A percentile compares a stretch with the other conserved stretches of the same genome.
Evolutionary conservation across 2,329 filamentous ascomycete species (phyloP).

Genomic region (Exophiala spinifera): DNA sequence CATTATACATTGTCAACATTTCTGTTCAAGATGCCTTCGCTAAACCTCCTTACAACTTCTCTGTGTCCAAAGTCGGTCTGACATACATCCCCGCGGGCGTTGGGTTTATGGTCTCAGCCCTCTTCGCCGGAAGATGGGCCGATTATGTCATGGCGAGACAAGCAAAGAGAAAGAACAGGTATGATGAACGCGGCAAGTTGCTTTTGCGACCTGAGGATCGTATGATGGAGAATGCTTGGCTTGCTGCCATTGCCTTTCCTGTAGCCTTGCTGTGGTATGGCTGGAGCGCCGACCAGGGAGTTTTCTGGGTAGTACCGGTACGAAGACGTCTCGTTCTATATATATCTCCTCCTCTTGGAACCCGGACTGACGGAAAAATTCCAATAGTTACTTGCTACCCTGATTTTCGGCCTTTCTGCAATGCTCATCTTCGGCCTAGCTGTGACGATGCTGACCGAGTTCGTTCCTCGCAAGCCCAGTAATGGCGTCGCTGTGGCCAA

Average conservation of each 20-base stretch:
- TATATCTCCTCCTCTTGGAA: slow-evolving; percentile 13
- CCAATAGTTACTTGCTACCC: slow-evolving; percentile 57
- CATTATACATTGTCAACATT: slow-evolving; percentile 75
- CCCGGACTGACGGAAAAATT: slow-evolving; percentile 12
- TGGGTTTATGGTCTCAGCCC: slow-evolving; percentile 67
- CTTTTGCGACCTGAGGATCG: slow-evolving; percentile 74
- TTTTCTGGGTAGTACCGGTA: slow-evolving; percentile 61
- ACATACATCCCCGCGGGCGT: slow-evolving; percentile 73
- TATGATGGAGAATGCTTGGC: slow-evolving; percentile 77
- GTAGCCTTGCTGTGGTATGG: slow-evolving; percentile 71
- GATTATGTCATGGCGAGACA: slow-evolving; percentile 77
- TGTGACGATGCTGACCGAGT: slow-evolving; percentile 82
- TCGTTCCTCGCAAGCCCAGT: slow-evolving; percentile 69
- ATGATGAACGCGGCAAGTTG: slow-evolving; percentile 63
- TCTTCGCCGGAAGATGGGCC: slow-evolving; percentile 73
- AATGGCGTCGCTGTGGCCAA: slow-evolving; percentile 71
- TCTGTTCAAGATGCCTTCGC: slow-evolving; percentile 70
- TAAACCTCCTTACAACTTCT: slow-evolving; percentile 64
- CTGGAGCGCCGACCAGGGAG: slow-evolving; percentile 64
- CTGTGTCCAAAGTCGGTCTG: slow-evolving; percentile 66
- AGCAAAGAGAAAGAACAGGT: slow-evolving; percentile 66
- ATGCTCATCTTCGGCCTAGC: slow-evolving; percentile 75
- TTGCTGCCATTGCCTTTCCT: slow-evolving; percentile 69
- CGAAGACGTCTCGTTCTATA: slow-evolving; percentile 27
- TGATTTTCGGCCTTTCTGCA: slow-evolving; percentile 70